These are phyloP conservation scores for Sporothrix pseudoabietina DNA, from an alignment of 2,329 filamentous ascomycete genomes.

Conservation along the genomic window DNA sequence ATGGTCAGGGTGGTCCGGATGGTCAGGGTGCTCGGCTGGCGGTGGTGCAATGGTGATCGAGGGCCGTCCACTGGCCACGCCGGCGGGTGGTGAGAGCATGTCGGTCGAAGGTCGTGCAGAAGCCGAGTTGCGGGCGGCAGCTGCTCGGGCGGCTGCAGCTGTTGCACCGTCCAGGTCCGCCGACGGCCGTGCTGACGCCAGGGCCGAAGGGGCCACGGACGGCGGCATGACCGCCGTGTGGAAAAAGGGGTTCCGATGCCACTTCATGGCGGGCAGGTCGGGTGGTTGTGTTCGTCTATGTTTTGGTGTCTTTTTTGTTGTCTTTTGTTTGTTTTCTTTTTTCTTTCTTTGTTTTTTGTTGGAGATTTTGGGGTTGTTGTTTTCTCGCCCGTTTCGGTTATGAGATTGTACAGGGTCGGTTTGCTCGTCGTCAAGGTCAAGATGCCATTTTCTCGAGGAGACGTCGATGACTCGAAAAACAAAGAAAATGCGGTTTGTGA, in stretches of 20 bases:
- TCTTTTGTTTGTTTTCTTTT: not conserved
- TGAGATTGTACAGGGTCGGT: not conserved
- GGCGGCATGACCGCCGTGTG: conserved; percentile 35
- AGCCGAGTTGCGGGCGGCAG: not conserved
- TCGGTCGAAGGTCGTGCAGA: conserved; percentile 12
- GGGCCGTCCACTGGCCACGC: not conserved
- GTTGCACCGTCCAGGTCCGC: conserved; percentile 32
- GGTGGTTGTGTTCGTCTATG: not conserved
- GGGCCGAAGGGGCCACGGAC: conserved; percentile 33
- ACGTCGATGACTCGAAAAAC: not conserved
- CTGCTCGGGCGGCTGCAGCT: conserved; percentile 2
- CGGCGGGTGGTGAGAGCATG: not conserved
- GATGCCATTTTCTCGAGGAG: not conserved
- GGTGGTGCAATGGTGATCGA: conserved; percentile 15
- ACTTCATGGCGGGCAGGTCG: conserved; percentile 32
- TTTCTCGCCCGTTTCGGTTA: not conserved
- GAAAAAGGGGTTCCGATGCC: conserved; percentile 37
- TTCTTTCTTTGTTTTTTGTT: not conserved
- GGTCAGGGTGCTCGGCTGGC: not conserved
- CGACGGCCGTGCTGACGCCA: conserved; percentile 31
- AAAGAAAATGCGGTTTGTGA: not conserved
- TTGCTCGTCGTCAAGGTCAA: conserved; percentile 6
- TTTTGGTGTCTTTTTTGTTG: not conserved
- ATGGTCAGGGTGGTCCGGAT: not conserved
- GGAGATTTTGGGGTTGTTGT: not conserved